Evolutionary conservation across 2,329 filamentous ascomycete genomes (phyloP), one percentile per base, ranked within the genome.

Genomic region (Fusarium sp.): DNA sequence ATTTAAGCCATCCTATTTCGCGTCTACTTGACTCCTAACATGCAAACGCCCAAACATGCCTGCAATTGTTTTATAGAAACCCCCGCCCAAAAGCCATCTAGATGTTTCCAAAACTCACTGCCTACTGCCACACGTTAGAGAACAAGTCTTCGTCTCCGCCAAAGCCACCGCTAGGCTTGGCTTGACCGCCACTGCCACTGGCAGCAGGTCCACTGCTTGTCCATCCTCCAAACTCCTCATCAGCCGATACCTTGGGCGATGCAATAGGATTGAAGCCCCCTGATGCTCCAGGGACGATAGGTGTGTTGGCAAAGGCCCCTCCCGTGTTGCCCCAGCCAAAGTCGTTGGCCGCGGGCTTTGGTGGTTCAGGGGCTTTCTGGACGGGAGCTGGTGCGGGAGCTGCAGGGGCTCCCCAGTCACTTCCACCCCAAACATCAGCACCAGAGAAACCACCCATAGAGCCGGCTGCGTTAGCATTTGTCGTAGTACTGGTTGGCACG

Each of bases 161-260:
- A 74, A 91, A 89, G 18, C 88, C 88, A 27, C 86, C 83, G 31
- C 87, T 83, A 38, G 91, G 84, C 82, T 92, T 82, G 18, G 82
- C 79, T 29, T 81, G 81, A 50, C 80, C 80, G 49, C 79, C 79
- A 53, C 80, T 81, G 46, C 79, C 80, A 25, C 84, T 78, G 36
- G 82, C 79, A 2, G 82, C 79, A 13, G 85, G 83, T 41, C 85
- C 75, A 88, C 91, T 84, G 86, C 94, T 97, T 52, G 93, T 91
- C 95, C 95, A 98, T 17, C 95, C 95, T 25, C 95, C 95, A 84
- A 98, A 98, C 79, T 98, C 95, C 81, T 98, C 95, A 76, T 98
- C 95, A 1, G 93, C 92, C 39, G 93, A 88, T 5, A 97, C 93
- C 77, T 92, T 91, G 29, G 93, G 90, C 44, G 85, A 68, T 46